Evolutionary conservation across 441 rosid species (phyloP).

Genomic region (Rhodomyrtus psidioides): DNA sequence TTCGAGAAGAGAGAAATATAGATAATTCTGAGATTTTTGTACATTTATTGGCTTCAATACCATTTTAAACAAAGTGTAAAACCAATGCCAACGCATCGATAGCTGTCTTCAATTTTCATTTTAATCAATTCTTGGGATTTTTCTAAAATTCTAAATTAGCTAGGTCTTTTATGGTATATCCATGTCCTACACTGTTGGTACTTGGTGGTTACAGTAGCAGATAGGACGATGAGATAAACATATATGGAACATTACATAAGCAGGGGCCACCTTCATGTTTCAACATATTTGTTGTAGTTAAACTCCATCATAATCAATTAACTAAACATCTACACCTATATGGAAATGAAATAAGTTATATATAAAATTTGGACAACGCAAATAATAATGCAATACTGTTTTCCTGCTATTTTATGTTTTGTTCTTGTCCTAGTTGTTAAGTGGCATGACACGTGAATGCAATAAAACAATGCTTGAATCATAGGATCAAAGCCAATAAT

Average conservation of each 20-base stretch:
- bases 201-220: slow-evolving; percentile 24
- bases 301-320: slow-evolving; percentile 6
- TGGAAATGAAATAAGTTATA: neutral
- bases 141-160: neutral
- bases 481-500: neutral
- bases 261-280: slow-evolving; percentile 15
- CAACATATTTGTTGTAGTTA: slow-evolving; percentile 2
- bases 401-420: neutral
- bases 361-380: neutral
- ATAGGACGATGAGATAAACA: slow-evolving; percentile 2
- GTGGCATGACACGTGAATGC: neutral
- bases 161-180: neutral
- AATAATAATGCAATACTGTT: neutral
- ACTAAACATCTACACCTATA: neutral
- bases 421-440: neutral
- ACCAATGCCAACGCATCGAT: neutral
- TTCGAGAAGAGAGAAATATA: neutral
- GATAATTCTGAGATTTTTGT: neutral
- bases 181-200: slow-evolving; percentile 4
- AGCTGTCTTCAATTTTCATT: neutral
- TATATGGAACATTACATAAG: slow-evolving; percentile 1
- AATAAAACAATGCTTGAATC: neutral
- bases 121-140: neutral
- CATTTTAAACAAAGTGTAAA: neutral
- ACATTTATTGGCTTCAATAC: neutral